Percentiles rank a stretch among this genome's conserved stretches.
Conservation (phyloP, 306 rosid genomes). For the Crataegus laevigata region DNA sequence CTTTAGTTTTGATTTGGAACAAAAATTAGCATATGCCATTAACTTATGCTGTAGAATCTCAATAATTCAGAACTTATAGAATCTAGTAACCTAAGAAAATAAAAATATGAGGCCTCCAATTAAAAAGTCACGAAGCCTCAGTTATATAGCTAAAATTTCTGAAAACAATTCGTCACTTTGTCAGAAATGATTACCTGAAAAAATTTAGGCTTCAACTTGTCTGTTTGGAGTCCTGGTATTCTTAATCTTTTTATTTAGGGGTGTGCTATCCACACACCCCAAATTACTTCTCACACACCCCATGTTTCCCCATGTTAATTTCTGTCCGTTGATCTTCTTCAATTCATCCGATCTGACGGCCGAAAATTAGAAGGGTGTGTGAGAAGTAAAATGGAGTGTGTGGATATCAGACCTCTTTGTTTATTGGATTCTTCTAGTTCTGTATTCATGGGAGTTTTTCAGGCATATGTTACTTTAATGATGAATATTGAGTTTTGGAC, state of each 20-base stretch:
- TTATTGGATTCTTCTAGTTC: not conserved
- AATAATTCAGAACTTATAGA: not conserved
- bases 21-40: not conserved
- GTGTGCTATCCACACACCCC: no score
- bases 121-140: not conserved
- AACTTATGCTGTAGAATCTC: not conserved
- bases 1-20: not conserved
- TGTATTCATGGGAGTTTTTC: not conserved
- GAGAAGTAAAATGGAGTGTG: no score
- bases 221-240: not conserved
- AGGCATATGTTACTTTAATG: not conserved
- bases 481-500: not conserved
- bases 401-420: no score
- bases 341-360: no score
- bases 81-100: no score
- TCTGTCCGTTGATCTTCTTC: no score
- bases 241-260: not conserved
- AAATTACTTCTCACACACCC: no score
- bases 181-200: not conserved
- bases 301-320: no score
- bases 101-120: no score
- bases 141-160: not conserved
- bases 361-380: no score
- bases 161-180: not conserved
- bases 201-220: not conserved